Conservation (phyloP, 768 basidiomycete genomes). For the Amanita molliuscula region DNA sequence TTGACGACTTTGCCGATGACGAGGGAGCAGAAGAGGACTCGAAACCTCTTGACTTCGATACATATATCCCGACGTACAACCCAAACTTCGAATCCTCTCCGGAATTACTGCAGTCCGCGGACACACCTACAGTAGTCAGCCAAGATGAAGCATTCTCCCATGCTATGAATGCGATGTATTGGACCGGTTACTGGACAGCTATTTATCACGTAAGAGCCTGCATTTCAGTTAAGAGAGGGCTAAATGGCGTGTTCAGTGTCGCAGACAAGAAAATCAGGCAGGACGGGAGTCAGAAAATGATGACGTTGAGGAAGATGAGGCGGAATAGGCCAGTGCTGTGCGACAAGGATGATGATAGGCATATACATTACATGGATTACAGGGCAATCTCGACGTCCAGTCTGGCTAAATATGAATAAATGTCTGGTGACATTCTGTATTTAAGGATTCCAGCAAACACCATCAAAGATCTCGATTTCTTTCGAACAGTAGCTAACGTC, state of each 20-base stretch:
- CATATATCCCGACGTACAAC: constrained; percentile 62
- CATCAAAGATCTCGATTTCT: constrained; percentile 79
- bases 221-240: not conserved
- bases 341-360: not conserved
- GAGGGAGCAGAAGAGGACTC: constrained; percentile 29
- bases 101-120: constrained; percentile 9
- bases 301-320: not conserved
- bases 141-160: constrained; percentile 71
- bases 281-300: not conserved
- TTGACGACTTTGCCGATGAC: not conserved
- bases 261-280: constrained; percentile 15
- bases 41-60: constrained; percentile 55
- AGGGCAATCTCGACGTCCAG: constrained; percentile 81
- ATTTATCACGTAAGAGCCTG: constrained; percentile 57
- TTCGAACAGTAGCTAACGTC: constrained; percentile 60
- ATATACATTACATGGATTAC: constrained; percentile 18
- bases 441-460: constrained; percentile 82
- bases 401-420: constrained; percentile 80
- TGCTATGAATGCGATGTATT: constrained; percentile 74
- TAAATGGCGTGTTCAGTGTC: constrained; percentile 18
- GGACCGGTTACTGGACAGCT: constrained; percentile 83
- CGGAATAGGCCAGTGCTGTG: not conserved
- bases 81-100: constrained; percentile 35
- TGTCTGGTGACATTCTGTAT: constrained; percentile 84
- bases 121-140: constrained; percentile 31